Percentiles rank a stretch among this genome's conserved stretches.
These are phyloP conservation scores for Exserohilum turcica DNA, from an alignment of 2,329 filamentous ascomycete genomes.

Conservation along the genomic window DNA sequence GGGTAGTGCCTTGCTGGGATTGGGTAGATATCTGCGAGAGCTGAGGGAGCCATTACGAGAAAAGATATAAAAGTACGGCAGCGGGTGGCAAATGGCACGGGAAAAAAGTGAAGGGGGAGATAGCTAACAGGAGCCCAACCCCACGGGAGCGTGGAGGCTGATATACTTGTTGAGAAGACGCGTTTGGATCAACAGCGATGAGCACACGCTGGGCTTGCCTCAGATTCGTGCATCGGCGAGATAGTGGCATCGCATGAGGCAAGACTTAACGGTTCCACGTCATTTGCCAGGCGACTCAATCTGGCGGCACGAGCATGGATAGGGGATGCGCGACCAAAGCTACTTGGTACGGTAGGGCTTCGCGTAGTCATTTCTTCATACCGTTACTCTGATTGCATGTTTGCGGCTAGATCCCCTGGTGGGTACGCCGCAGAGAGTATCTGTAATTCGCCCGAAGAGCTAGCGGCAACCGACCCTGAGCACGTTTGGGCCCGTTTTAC, in stretches of 20 bases:
- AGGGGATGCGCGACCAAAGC: slow-evolving; percentile 35
- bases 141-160: slow-evolving; percentile 47
- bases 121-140: slow-evolving; percentile 40
- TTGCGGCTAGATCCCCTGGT: slow-evolving; percentile 43
- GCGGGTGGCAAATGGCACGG: slow-evolving; percentile 28
- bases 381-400: slow-evolving; percentile 38
- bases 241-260: slow-evolving; percentile 43
- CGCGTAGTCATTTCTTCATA: slow-evolving; percentile 43
- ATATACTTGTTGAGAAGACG: slow-evolving; percentile 43
- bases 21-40: slow-evolving; percentile 47
- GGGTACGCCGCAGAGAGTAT: slow-evolving; percentile 29
- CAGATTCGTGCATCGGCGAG: slow-evolving; percentile 46
- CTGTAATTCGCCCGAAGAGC: slow-evolving; percentile 20
- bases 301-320: slow-evolving; percentile 44
- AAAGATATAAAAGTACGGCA: slow-evolving; percentile 22
- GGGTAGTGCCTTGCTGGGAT: slow-evolving; percentile 47
- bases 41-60: slow-evolving; percentile 50
- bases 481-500: slow-evolving; percentile 35
- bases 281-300: slow-evolving; percentile 48
- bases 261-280: slow-evolving; percentile 41
- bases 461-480: slow-evolving; percentile 21
- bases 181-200: slow-evolving; percentile 35
- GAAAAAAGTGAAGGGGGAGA: slow-evolving; percentile 32
- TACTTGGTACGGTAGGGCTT: slow-evolving; percentile 36
- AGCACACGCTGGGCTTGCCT: slow-evolving; percentile 36